phyloP scores from a whole-genome alignment of 352 stramenopile species.

The Thalassiosira gravida region DNA sequence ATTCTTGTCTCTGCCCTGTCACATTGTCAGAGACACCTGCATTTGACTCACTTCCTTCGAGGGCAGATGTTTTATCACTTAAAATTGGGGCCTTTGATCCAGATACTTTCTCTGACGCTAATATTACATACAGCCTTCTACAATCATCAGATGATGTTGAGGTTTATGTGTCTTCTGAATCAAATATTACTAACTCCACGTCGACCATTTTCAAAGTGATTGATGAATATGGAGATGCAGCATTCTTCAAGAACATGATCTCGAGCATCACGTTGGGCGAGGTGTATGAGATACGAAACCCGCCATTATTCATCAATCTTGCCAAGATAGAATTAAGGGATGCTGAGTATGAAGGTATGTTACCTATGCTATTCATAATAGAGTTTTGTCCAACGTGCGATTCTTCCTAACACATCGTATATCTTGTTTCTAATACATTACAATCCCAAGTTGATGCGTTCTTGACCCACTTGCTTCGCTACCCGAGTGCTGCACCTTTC shows the following conservation, averaged over 20 bases:
- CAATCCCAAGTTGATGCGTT: constrained; percentile 67
- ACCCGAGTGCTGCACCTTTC: constrained; percentile 69
- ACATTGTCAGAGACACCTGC: constrained; percentile 41
- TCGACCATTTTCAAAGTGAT: constrained; percentile 68
- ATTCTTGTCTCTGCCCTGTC: constrained; percentile 60
- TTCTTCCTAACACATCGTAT: too few relatives aligned
- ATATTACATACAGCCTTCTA: constrained; percentile 45
- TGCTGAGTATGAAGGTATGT: constrained; percentile 66
- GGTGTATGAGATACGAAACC: constrained; percentile 64
- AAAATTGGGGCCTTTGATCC: constrained; percentile 61
- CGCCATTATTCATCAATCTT: constrained; percentile 61
- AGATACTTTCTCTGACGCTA: constrained; percentile 44
- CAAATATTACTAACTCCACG: constrained; percentile 20
- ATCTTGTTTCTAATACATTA: too few relatives aligned
- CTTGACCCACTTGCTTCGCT: constrained; percentile 70
- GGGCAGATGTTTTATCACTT: constrained; percentile 60
- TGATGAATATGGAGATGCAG: constrained; percentile 54
- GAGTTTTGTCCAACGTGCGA: too few relatives aligned
- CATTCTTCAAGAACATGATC: constrained; percentile 65
- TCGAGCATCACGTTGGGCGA: constrained; percentile 49
- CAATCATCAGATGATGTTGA: constrained; percentile 50
- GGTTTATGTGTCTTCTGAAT: constrained; percentile 43
- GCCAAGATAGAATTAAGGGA: constrained; percentile 56
- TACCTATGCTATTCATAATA: not conserved
- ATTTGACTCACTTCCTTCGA: constrained; percentile 57